phyloP scores from a whole-genome alignment of 106 monocot species.

The Hemerocallis citrina region DNA sequence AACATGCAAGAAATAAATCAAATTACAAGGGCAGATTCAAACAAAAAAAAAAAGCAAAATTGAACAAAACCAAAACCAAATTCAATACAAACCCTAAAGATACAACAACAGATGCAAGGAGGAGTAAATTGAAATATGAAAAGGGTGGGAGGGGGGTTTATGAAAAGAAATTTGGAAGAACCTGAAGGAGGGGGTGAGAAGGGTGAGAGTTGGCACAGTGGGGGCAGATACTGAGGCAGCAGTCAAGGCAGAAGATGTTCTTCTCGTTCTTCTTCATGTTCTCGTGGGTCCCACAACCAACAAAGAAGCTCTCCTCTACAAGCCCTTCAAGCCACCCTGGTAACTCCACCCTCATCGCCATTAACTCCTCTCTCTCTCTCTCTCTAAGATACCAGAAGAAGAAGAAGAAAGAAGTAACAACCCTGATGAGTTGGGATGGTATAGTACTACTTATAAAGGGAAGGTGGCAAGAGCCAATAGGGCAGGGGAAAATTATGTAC shows the following conservation, averaged over 20 bases:
- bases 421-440: no score
- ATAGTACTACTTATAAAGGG: constrained; percentile 3
- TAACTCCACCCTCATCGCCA: constrained; percentile 3
- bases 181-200: constrained; percentile 59
- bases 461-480: no score
- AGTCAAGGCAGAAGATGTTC: constrained; percentile 69
- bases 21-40: no score
- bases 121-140: not conserved
- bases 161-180: constrained; percentile 3
- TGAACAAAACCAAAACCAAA: not conserved
- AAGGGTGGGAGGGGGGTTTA: not conserved
- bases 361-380: constrained; percentile 4
- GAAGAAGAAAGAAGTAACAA: not conserved
- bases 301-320: constrained; percentile 50
- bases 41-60: no score
- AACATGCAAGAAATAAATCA: no score
- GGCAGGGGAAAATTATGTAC: no score
- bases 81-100: no score
- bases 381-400: not conserved
- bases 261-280: constrained; percentile 58
- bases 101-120: not conserved
- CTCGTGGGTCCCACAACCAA: constrained; percentile 31
- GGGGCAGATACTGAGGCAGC: constrained; percentile 48
- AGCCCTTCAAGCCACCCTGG: constrained; percentile 46
- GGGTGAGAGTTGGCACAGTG: constrained; percentile 45